Evolutionary conservation across 768 basidiomycete genomes (phyloP).

Genomic region (Tricholoma flavovirens): DNA sequence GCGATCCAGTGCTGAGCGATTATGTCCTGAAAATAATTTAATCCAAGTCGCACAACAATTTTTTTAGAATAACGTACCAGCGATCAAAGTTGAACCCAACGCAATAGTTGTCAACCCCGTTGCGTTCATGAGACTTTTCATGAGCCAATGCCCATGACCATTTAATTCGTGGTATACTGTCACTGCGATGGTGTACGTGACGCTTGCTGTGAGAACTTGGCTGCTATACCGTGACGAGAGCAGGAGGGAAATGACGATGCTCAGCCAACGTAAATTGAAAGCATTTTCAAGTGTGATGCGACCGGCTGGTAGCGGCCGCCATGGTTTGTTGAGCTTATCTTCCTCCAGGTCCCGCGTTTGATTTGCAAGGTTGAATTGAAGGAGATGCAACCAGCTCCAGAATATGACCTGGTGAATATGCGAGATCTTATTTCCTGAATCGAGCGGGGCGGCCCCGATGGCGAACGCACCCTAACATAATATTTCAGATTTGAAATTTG

Average conservation of each 20-base stretch:
- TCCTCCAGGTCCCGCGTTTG: slow-evolving; percentile 38
- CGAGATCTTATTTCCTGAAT: background rate
- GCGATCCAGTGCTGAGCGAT: slow-evolving; percentile 1
- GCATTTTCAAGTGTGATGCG: slow-evolving; percentile 33
- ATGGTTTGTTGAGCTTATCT: slow-evolving; percentile 40
- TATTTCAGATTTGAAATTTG: background rate
- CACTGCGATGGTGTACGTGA: slow-evolving; percentile 26
- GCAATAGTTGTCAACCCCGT: slow-evolving; percentile 32
- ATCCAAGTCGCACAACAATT: background rate
- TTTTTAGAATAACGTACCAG: slow-evolving; percentile 19
- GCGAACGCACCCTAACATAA: slow-evolving; percentile 17
- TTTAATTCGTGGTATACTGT: slow-evolving; percentile 34
- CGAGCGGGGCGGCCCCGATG: slow-evolving; percentile 18
- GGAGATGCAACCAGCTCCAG: slow-evolving; percentile 44
- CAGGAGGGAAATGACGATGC: slow-evolving; percentile 28
- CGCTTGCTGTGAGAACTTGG: slow-evolving; percentile 26
- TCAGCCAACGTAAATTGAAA: slow-evolving; percentile 23
- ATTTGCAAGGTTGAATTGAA: slow-evolving; percentile 41
- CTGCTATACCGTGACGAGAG: slow-evolving; percentile 27
- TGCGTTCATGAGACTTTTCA: slow-evolving; percentile 34
- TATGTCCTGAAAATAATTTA: background rate
- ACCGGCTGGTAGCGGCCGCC: slow-evolving; percentile 39
- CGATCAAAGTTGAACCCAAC: slow-evolving; percentile 31
- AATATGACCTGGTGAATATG: slow-evolving; percentile 7
- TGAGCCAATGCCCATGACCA: slow-evolving; percentile 31